Percentiles rank a stretch among this genome's conserved stretches.
Conservation (phyloP, 1,139 yeast genomes). For the Kluyveromyces marxianus region DNA sequence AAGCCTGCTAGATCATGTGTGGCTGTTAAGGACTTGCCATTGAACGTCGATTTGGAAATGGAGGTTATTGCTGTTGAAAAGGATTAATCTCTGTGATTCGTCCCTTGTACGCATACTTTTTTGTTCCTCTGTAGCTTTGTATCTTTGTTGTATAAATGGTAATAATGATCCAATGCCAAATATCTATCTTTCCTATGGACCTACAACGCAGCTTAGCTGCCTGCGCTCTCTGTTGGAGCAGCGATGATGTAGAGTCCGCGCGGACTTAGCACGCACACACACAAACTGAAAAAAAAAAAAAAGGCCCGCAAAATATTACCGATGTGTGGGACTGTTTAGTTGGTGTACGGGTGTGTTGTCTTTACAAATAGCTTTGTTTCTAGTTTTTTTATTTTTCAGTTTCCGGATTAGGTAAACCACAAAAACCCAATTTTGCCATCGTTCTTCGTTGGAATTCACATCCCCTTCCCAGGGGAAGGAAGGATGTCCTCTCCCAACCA, state of each 20-base stretch:
- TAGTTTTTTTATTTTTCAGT: too few relatives aligned
- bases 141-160: not conserved
- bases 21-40: conserved; percentile 81
- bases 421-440: too few relatives aligned
- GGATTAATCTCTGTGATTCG: conserved; percentile 8
- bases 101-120: not conserved
- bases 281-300: not conserved
- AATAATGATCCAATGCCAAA: too few relatives aligned
- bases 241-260: too few relatives aligned
- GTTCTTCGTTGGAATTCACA: too few relatives aligned
- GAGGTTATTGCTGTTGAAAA: conserved; percentile 74
- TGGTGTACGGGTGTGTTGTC: not conserved
- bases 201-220: too few relatives aligned
- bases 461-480: too few relatives aligned
- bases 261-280: too few relatives aligned
- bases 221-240: too few relatives aligned
- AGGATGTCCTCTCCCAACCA: too few relatives aligned
- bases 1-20: conserved; percentile 96
- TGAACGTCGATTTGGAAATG: conserved; percentile 64
- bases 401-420: not conserved
- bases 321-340: conserved; percentile 1
- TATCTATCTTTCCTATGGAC: too few relatives aligned
- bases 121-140: not conserved
- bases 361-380: not conserved
- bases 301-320: too few relatives aligned